Evolutionary conservation across 768 basidiomycete genomes (phyloP).

Genomic region (Grammothele lineata): DNA sequence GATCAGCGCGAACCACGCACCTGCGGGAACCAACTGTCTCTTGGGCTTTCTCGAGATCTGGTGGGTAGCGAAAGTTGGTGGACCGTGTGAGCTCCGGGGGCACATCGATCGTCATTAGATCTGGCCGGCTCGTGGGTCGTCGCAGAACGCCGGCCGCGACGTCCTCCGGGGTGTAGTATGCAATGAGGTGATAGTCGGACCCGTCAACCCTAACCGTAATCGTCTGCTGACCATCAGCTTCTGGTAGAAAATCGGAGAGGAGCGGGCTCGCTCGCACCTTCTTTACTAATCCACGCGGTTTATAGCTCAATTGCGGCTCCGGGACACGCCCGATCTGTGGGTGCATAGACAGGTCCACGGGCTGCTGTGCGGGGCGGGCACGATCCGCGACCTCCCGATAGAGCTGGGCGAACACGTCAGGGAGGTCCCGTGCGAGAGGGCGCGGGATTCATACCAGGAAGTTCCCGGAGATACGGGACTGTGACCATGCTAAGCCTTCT

Average conservation of each 20-base stretch:
- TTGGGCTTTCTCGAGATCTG: constrained; percentile 60
- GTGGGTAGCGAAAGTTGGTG: constrained; percentile 81
- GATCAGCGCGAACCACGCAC: no score
- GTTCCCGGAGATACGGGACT: constrained; percentile 80
- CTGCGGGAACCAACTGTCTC: constrained; percentile 62
- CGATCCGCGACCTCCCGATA: constrained; percentile 79
- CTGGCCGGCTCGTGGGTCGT: constrained; percentile 63
- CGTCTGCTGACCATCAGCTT: constrained; percentile 44
- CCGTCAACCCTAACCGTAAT: constrained; percentile 79
- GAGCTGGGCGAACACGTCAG: constrained; percentile 40
- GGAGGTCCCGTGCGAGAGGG: neutral
- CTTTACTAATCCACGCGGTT: constrained; percentile 69
- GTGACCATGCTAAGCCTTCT: constrained; percentile 74
- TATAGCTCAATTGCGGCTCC: constrained; percentile 23
- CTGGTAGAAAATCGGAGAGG: neutral
- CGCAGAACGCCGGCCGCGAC: constrained; percentile 64
- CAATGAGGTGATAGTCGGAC: constrained; percentile 77
- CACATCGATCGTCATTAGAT: constrained; percentile 71
- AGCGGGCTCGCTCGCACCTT: constrained; percentile 42
- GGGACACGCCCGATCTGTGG: constrained; percentile 9
- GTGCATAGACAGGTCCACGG: constrained; percentile 14
- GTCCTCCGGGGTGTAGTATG: constrained; percentile 81
- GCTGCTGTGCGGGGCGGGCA: constrained; percentile 38
- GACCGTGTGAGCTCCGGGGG: constrained; percentile 73
- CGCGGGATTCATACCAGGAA: constrained; percentile 55